A percentile compares a stretch with the other conserved stretches of the same genome.
Conservation (phyloP, 805 yeast genomes). For the Kazachstania psychrophila region DNA sequence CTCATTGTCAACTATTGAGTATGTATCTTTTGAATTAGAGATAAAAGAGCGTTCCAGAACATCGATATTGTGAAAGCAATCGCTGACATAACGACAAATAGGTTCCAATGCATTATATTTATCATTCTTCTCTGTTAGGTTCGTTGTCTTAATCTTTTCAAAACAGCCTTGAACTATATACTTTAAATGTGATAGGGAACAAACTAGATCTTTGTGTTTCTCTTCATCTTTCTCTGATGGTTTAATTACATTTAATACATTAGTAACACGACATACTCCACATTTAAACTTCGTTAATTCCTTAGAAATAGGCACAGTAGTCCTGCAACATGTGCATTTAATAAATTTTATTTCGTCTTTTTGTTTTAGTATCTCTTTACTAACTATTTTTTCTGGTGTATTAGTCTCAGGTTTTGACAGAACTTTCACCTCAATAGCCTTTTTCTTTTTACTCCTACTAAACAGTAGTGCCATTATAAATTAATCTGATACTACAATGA, state of each 20-base stretch:
- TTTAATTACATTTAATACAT: conserved; percentile 18
- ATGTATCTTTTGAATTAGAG: conserved; percentile 13
- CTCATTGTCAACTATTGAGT: conserved; percentile 36
- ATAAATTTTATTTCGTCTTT: neutral
- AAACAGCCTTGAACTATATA: conserved; percentile 5
- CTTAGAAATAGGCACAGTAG: conserved; percentile 33
- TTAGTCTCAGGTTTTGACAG: conserved; percentile 2
- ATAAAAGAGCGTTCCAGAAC: conserved; percentile 49
- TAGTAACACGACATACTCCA: conserved; percentile 48
- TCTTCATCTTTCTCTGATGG: neutral
- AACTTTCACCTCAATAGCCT: conserved; percentile 3
- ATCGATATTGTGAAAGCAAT: conserved; percentile 39
- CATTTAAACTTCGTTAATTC: conserved; percentile 42
- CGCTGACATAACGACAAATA: conserved; percentile 39
- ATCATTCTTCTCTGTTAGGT: conserved; percentile 3
- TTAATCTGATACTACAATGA: no score
- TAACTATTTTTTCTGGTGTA: neutral
- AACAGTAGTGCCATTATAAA: conserved; percentile 6
- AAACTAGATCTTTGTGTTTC: neutral
- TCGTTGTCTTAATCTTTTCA: neutral
- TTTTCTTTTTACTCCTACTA: conserved; percentile 1
- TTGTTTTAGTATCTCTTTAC: neutral
- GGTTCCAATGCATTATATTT: conserved; percentile 36
- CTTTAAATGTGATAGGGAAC: conserved; percentile 6
- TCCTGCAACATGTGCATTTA: conserved; percentile 41